Base-by-base conservation (phyloP, 257 asterid genomes). In the Thymus quinquecostatus region DNA sequence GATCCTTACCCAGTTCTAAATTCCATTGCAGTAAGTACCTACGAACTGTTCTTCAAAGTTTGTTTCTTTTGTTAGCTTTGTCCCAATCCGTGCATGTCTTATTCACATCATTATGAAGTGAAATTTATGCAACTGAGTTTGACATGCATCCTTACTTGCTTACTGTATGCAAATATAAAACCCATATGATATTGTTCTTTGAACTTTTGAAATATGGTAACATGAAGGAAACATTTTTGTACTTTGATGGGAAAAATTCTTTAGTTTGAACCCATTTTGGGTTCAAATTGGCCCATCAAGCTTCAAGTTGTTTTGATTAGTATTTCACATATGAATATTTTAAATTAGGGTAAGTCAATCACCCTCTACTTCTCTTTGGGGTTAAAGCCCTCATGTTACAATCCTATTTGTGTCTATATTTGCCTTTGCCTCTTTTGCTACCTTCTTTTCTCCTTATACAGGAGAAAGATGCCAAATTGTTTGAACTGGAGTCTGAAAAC, bases 401-500 rank as follows among this genome's bases (percentile, higher is more conserved):
- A 38, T 38, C 36, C 12, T 66, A 48, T 6, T 57, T 47, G 11
- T 64, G 3, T 66, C n/a, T 71, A 36, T 70, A 6, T 33, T 41
- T 77, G 6, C 51, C 66, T 71, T 60, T 58, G 38, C 62, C 41
- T 49, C 33, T 47, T 50, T 63, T 57, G 59, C 32, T 34, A 38
- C 55, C 12, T 10, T 69, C 21, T 71, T 53, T 36, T 77, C 68
- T 63, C 70, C 11, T 48, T 72, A 49, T 71, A 75, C 87, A 95
- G 99, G 99, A 95, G 63, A 95, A 95, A 78, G 98, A 95, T 81
- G 82, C 87, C 60, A 95, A 83, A 75, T 72, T 92, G 73, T 87
- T 91, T 66, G 99, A 95, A 76, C 74, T 95, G 75, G 99, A 95
- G 83, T 89, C 93, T 72, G 99, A 87, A 82, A 92, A 89, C 82